These are phyloP conservation scores for Phaseolus coccineus DNA, from an alignment of 331 rosid genomes.

Conservation along the genomic window DNA sequence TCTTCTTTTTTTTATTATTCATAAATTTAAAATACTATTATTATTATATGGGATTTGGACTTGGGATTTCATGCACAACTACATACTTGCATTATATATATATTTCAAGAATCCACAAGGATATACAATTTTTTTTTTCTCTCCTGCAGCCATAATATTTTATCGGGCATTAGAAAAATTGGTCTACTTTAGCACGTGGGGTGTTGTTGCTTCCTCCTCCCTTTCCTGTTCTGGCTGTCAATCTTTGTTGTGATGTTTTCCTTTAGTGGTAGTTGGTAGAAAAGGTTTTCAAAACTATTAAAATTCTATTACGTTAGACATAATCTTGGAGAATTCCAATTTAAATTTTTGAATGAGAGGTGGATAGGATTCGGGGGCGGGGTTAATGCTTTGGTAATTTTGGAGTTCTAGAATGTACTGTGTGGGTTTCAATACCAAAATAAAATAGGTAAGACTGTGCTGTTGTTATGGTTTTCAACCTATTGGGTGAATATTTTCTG, in stretches of 20 bases:
- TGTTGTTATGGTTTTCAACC: background rate
- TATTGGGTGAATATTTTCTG: background rate
- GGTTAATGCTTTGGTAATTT: constrained; percentile 21
- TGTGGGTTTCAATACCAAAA: constrained; percentile 17
- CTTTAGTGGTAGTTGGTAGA: background rate
- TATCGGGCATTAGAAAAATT: background rate
- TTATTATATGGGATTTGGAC: background rate
- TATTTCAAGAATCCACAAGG: background rate
- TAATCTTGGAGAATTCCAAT: background rate
- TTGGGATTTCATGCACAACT: background rate
- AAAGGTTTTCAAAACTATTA: background rate
- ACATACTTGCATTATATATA: background rate
- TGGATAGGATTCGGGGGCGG: background rate
- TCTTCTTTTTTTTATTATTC: background rate
- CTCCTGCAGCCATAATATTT: background rate
- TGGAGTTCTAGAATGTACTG: background rate
- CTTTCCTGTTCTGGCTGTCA: too few relatives aligned
- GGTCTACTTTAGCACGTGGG: background rate
- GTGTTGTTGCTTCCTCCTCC: background rate
- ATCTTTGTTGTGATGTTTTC: constrained; percentile 16
- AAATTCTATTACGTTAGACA: background rate
- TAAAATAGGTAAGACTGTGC: background rate
- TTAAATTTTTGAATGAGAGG: background rate
- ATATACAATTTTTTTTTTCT: background rate
- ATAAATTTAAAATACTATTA: background rate